A percentile compares a stretch with the other conserved stretches of the same genome.
phyloP scores from a whole-genome alignment of 108 stramenopile genomes.

The Cyclostephanos invisitatus region DNA sequence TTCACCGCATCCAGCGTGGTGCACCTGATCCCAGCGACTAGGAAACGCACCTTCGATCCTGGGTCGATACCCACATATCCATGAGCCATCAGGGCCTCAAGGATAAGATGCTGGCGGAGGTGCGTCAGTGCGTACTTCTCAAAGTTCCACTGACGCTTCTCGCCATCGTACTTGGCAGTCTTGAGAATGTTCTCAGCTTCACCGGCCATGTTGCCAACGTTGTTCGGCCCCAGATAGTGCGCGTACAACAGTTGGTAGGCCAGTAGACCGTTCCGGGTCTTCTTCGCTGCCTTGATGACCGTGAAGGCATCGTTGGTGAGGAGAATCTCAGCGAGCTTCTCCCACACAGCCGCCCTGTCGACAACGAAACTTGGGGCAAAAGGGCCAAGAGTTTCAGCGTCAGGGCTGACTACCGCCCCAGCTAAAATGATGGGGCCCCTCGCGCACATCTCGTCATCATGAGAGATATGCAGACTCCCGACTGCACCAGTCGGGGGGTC shows the following conservation, averaged over 20 bases:
- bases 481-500: not conserved
- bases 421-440: not conserved
- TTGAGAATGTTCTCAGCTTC: constrained; percentile 5
- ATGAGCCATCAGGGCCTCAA: constrained; percentile 11
- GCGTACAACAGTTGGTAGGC: not conserved
- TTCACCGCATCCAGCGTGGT: constrained; percentile 11
- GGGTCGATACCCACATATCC: constrained; percentile 23
- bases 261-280: not conserved
- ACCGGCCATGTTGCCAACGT: constrained; percentile 4
- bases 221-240: constrained; percentile 3
- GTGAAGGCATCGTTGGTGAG: not conserved
- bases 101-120: constrained; percentile 11
- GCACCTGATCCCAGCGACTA: not conserved
- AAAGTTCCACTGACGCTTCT: not conserved
- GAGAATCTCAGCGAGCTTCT: not conserved
- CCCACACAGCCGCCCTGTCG: not conserved
- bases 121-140: not conserved
- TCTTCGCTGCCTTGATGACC: not conserved
- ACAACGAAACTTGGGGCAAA: not conserved
- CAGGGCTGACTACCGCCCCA: not conserved
- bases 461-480: not conserved
- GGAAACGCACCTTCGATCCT: not conserved
- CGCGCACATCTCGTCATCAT: constrained; percentile 6
- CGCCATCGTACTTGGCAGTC: not conserved
- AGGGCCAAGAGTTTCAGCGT: too few species aligned